phyloP scores from a whole-genome alignment of 2,329 filamentous ascomycete species.

The Simplicillium sp. region DNA sequence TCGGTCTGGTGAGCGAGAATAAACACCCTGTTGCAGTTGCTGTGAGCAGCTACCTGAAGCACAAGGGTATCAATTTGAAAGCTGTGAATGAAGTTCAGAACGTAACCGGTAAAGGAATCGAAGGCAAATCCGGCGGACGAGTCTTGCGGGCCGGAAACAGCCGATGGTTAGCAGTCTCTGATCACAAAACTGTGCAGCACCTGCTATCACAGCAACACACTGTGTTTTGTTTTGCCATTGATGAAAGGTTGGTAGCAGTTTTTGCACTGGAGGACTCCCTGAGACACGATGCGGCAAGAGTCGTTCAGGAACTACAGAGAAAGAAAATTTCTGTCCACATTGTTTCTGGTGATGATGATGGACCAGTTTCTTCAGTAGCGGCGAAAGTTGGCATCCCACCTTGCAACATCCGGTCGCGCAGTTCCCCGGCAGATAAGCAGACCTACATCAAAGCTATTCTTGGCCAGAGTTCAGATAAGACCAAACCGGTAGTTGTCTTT shows the following conservation, averaged over 20 bases:
- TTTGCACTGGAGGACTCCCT: slow-evolving; percentile 38
- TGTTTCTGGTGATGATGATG: slow-evolving; percentile 43
- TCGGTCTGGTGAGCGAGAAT: slow-evolving; percentile 26
- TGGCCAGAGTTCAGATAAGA: slow-evolving; percentile 4
- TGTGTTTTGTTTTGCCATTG: slow-evolving; percentile 36
- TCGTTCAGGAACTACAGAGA: slow-evolving; percentile 24
- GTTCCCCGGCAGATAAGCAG: slow-evolving; percentile 35
- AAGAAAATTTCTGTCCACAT: slow-evolving; percentile 34
- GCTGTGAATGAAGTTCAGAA: slow-evolving; percentile 21
- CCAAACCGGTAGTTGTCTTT: slow-evolving; percentile 48
- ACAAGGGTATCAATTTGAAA: slow-evolving; percentile 3
- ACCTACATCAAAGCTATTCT: slow-evolving; percentile 31
- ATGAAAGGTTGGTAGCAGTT: slow-evolving; percentile 23
- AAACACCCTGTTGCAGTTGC: slow-evolving; percentile 45
- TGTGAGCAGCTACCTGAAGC: slow-evolving; percentile 30
- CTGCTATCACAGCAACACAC: slow-evolving; percentile 28
- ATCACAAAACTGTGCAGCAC: slow-evolving; percentile 19
- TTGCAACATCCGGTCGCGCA: slow-evolving; percentile 28
- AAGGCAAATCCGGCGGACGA: slow-evolving; percentile 18
- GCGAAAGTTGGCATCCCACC: slow-evolving; percentile 26
- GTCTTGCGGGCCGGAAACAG: slow-evolving; percentile 39
- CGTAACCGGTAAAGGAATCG: slow-evolving; percentile 36
- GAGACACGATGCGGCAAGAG: slow-evolving; percentile 28
- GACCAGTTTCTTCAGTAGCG: slow-evolving; percentile 33
- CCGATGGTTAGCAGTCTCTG: slow-evolving; percentile 31